Evolutionary conservation across 176 grass and related monocot genomes (phyloP).

Genomic region (Aechmea fasciata): DNA sequence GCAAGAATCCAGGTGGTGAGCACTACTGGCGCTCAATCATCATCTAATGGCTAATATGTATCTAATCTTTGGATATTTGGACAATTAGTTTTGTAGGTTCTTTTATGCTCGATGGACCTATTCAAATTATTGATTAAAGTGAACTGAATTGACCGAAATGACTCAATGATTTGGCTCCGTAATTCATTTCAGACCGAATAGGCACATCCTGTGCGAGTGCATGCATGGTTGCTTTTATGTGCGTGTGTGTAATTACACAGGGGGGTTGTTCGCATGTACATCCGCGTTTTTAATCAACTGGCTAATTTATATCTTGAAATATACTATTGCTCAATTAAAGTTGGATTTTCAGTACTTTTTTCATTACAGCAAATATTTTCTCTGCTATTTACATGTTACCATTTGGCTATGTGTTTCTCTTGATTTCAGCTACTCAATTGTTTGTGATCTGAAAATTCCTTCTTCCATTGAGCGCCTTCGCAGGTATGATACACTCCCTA

Average conservation of each 20-base stretch:
- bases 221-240: no score
- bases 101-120: not conserved
- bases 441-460: slow-evolving; percentile 72
- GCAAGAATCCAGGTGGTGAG: no score
- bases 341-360: not conserved
- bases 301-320: not conserved
- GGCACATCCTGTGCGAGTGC: no score
- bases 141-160: no score
- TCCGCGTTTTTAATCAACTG: not conserved
- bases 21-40: no score
- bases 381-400: not conserved
- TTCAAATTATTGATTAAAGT: no score
- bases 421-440: slow-evolving; percentile 64
- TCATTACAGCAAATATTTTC: not conserved
- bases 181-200: no score
- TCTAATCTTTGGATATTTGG: no score
- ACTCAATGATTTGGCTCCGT: no score
- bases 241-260: no score
- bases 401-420: slow-evolving; percentile 2
- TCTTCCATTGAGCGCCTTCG: slow-evolving; percentile 72
- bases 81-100: no score
- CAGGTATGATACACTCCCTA: slow-evolving; percentile 30
- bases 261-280: not conserved
- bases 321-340: not conserved
- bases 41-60: no score